Evolutionary conservation across 495 filamentous ascomycete species (phyloP).

Genomic region (Aspergillus cristatus): DNA sequence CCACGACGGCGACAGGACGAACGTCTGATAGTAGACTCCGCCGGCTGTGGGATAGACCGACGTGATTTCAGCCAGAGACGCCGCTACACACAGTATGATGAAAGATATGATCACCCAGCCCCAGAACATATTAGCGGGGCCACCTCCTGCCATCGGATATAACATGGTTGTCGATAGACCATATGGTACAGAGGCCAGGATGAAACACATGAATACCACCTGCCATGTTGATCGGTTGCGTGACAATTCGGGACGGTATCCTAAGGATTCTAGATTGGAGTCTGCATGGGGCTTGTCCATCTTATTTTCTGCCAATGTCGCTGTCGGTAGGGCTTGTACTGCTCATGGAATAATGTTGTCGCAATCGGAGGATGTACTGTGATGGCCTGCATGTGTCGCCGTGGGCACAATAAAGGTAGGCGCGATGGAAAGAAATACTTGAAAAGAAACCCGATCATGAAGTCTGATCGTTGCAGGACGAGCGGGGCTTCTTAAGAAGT

Average conservation of each 20-base stretch:
- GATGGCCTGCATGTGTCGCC: no score
- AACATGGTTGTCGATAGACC: constrained; percentile 53
- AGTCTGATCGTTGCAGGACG: no score
- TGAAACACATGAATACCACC: constrained; percentile 28
- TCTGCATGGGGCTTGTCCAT: constrained; percentile 8
- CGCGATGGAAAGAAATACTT: no score
- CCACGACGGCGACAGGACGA: constrained; percentile 35
- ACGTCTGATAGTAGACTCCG: constrained; percentile 60
- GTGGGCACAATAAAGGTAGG: no score
- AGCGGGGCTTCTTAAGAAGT: no score
- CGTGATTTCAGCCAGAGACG: constrained; percentile 56
- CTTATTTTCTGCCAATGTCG: no score
- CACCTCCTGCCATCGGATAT: constrained; percentile 49
- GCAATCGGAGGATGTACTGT: no score
- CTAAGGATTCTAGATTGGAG: constrained; percentile 27
- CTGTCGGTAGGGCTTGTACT: no score
- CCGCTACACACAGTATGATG: constrained; percentile 54
- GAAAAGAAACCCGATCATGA: no score
- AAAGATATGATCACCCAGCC: constrained; percentile 52
- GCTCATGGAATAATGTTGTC: no score
- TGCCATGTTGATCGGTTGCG: constrained; percentile 41
- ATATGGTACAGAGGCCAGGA: constrained; percentile 45
- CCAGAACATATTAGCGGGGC: constrained; percentile 51
- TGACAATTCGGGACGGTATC: constrained; percentile 47
- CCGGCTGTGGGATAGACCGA: constrained; percentile 53